Conservation (phyloP, 2,329 filamentous ascomycete species). For the Fusarium sp. region DNA sequence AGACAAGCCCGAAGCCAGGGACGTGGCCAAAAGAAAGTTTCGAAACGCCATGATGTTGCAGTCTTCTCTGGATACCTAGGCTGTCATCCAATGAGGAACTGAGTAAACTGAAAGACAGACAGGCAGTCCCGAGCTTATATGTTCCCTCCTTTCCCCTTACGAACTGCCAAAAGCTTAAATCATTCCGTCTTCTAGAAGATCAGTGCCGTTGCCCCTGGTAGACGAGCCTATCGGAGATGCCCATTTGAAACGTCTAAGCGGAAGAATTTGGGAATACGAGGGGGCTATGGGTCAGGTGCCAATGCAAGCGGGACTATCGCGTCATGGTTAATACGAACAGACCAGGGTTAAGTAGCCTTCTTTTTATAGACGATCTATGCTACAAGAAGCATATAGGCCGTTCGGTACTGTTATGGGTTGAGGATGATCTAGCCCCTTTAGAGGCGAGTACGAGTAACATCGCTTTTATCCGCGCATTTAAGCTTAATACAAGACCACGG, state of each 20-base stretch:
- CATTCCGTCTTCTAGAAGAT: background rate
- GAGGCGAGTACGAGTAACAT: background rate
- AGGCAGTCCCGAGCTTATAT: background rate
- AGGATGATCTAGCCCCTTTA: background rate
- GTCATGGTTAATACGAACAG: background rate
- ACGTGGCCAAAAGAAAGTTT: background rate
- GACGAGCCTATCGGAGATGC: background rate
- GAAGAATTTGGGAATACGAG: slow-evolving; percentile 1
- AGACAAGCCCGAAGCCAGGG: background rate
- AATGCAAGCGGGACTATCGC: background rate
- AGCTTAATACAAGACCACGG: background rate
- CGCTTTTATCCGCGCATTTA: background rate
- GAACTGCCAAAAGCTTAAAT: background rate
- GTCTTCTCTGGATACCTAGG: background rate
- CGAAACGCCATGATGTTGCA: background rate
- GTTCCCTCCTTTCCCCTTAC: background rate
- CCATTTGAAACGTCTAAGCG: background rate
- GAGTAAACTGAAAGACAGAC: background rate
- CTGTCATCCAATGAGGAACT: background rate
- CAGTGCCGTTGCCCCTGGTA: background rate
- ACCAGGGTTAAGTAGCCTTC: background rate
- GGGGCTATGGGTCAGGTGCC: background rate
- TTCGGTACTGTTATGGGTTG: background rate
- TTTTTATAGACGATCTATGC: background rate
- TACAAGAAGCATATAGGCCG: background rate